Percentiles rank a stretch among this genome's conserved stretches.
Evolutionary conservation across 2,329 filamentous ascomycete species (phyloP).

Genomic region (Colletotrichum agaves): DNA sequence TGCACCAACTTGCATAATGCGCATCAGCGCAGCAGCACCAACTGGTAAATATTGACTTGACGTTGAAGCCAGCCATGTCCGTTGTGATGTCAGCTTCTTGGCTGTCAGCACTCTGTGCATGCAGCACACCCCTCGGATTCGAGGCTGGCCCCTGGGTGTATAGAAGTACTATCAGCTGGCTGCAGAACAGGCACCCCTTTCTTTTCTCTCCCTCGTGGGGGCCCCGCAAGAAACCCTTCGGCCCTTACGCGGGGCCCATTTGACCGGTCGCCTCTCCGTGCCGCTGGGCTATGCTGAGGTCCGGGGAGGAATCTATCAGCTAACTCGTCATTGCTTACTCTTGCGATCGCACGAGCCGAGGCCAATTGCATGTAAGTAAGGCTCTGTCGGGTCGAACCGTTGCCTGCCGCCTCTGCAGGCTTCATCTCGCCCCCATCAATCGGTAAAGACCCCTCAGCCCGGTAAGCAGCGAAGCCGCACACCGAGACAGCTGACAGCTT

Average conservation of each 20-base stretch:
- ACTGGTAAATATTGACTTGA: neutral
- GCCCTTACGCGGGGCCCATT: neutral
- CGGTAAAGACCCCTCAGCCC: neutral
- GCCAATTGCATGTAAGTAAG: neutral
- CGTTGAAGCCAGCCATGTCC: conserved; percentile 16
- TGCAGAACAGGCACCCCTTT: neutral
- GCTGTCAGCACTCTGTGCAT: conserved; percentile 27
- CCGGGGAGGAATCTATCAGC: neutral
- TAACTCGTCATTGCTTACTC: conserved; percentile 1
- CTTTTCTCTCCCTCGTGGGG: neutral
- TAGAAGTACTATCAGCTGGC: neutral
- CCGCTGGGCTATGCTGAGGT: conserved; percentile 22
- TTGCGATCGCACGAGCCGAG: conserved; percentile 7
- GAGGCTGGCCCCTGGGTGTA: neutral
- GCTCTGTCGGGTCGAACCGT: neutral
- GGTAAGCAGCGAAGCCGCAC: neutral
- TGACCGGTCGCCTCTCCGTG: conserved; percentile 14
- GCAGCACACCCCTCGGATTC: neutral
- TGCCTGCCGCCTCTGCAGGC: neutral
- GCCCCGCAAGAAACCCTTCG: neutral
- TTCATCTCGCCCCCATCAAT: neutral
- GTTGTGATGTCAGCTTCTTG: conserved; percentile 21
- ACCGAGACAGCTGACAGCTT: conserved; percentile 1
- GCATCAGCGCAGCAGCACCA: neutral
- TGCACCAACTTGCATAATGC: conserved; percentile 18